Evolutionary conservation across 208 protist genomes (phyloP), one percentile per base, ranked within the genome.

Genomic region (Spongospora subterranea): DNA sequence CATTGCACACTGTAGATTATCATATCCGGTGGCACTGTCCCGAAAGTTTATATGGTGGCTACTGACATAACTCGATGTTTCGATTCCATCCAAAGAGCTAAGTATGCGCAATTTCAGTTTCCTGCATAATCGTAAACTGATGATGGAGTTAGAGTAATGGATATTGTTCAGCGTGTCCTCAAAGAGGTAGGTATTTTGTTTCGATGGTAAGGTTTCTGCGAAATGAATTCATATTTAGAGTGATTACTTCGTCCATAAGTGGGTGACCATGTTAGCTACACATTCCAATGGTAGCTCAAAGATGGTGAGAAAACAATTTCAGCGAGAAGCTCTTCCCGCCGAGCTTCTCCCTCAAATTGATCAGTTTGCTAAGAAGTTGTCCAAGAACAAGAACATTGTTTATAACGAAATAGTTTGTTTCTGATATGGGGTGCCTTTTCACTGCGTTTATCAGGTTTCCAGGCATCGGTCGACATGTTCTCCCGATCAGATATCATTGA

Each of bases 201-300:
- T 6, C 50, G 6, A 35, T 82, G 6, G 6, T 43, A 20, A 45
- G 54, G 6, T 82, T 43, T 35, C 40, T 82, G n/a, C 6, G 6
- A 82, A 82, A 6, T 82, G 71, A 43, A 20, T 82, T n/a, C n/a
- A n/a, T 82, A 43, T 82, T 82, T 35, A 82, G 71, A 82, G 40
- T 17, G 40, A 82, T n/a, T 82, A 82, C 40, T 82, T 82, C 71
- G n/a, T 82, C 35, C n/a, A 82, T 43, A 35, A n/a, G 6, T 82
- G 71, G 71, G 71, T 43, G 71, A 39, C n/a, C 17, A 6, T 35
- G 6, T 82, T 43, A 6, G 71, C 71, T 45, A 20, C 71, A n/a
- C 40, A 20, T 13, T 20, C 17, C 71, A 35, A 35, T 82, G n/a
- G n/a, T 20, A 82, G 17, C 35, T n/a, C n/a, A n/a, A n/a, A n/a